Percentiles rank a stretch among this genome's conserved stretches.
These are phyloP conservation scores for Myrmaecium sp. DNA, from an alignment of 2,329 filamentous ascomycete species.

Conservation along the genomic window DNA sequence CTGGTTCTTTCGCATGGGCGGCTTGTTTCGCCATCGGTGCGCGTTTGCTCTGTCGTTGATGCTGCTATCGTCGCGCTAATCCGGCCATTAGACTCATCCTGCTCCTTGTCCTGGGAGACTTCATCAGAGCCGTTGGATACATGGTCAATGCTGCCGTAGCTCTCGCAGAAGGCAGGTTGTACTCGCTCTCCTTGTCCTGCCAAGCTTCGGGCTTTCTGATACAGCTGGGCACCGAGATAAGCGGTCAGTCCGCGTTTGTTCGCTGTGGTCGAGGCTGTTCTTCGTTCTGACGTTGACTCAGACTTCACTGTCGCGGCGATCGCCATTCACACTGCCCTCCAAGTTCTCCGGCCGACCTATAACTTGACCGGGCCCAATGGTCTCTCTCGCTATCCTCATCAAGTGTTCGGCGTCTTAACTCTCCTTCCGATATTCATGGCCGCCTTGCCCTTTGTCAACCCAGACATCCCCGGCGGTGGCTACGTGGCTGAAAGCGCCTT, in stretches of 20 bases:
- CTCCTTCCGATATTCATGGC: slow-evolving; percentile 43
- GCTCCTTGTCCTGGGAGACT: slow-evolving; percentile 54
- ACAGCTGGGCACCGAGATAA: slow-evolving; percentile 47
- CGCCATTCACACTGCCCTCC: slow-evolving; percentile 54
- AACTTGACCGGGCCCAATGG: slow-evolving; percentile 36
- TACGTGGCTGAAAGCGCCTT: slow-evolving; percentile 49
- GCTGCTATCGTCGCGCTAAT: too few species aligned
- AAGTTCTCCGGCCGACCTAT: slow-evolving; percentile 45
- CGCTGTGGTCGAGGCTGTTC: slow-evolving; percentile 3
- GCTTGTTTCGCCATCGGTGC: too few species aligned
- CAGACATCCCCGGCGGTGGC: slow-evolving; percentile 28
- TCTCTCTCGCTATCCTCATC: slow-evolving; percentile 48
- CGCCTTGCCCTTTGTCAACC: slow-evolving; percentile 44
- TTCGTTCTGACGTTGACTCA: slow-evolving; percentile 7
- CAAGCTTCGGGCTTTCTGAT: slow-evolving; percentile 54
- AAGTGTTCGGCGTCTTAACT: slow-evolving; percentile 41
- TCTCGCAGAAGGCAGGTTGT: slow-evolving; percentile 34
- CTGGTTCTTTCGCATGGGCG: too few species aligned
- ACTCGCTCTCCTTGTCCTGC: slow-evolving; percentile 40
- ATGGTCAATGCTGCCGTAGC: slow-evolving; percentile 46
- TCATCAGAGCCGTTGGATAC: slow-evolving; percentile 53
- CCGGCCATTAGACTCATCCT: slow-evolving; percentile 58
- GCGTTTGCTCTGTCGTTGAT: too few species aligned
- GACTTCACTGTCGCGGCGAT: slow-evolving; percentile 59
- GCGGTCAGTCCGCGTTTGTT: slow-evolving; percentile 26